Evolutionary conservation across 306 rosid species (phyloP).

Genomic region (Acmispon strigosus): DNA sequence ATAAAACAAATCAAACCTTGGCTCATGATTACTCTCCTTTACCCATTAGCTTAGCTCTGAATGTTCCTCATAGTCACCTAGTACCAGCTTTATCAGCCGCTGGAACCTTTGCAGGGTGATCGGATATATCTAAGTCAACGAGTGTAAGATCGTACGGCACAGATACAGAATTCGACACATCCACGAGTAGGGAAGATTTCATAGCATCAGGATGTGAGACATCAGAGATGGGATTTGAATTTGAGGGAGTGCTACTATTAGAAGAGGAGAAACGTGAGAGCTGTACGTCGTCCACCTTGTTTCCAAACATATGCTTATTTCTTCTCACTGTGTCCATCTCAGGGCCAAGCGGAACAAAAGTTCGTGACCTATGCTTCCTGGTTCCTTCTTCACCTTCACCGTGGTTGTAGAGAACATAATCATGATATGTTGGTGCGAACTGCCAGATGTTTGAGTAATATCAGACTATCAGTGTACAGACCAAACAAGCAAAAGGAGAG

Average conservation of each 20-base stretch:
- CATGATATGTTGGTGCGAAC: conserved; percentile 97
- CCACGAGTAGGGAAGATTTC: conserved; percentile 72
- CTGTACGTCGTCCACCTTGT: conserved; percentile 65
- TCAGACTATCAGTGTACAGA: conserved; percentile 8
- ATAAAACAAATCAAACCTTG: conserved; percentile 15
- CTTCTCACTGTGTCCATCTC: conserved; percentile 89
- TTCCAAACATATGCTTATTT: conserved; percentile 58
- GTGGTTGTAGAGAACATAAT: conserved; percentile 83
- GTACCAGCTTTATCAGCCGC: conserved; percentile 42
- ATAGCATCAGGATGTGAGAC: conserved; percentile 28
- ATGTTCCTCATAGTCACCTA: conserved; percentile 35
- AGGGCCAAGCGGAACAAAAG: conserved; percentile 86
- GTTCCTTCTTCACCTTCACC: conserved; percentile 75
- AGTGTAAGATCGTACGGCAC: conserved; percentile 75
- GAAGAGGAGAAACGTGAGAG: conserved; percentile 60
- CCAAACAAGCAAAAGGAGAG: not conserved
- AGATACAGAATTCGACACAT: conserved; percentile 45
- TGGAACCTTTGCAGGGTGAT: conserved; percentile 58
- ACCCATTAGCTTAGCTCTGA: conserved; percentile 10
- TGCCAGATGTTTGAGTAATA: conserved; percentile 21
- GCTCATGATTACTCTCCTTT: conserved; percentile 30
- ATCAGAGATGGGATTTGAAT: conserved; percentile 23
- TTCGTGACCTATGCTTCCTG: conserved; percentile 78
- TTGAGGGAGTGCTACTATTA: conserved; percentile 37
- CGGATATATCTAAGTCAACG: conserved; percentile 60